These are phyloP conservation scores for Amesomyces nigricolor DNA, from an alignment of 2,329 filamentous ascomycete species.

Conservation along the genomic window DNA sequence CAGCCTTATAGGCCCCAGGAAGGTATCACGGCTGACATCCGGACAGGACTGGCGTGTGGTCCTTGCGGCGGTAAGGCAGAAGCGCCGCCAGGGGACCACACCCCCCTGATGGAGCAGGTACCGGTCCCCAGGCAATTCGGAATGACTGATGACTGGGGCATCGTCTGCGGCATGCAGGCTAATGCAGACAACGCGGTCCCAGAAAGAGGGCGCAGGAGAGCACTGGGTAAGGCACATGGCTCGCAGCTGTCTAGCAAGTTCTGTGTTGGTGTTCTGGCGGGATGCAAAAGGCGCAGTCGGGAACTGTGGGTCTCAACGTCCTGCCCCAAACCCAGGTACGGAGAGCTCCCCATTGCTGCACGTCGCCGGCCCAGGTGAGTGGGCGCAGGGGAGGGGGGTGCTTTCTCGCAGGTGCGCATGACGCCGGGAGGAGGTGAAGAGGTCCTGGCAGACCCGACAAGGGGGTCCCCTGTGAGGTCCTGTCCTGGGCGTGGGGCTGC, in stretches of 20 bases:
- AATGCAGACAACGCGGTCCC: constrained; percentile 23
- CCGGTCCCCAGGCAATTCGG: constrained; percentile 10
- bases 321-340: constrained; percentile 20
- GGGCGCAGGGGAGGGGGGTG: constrained; percentile 1
- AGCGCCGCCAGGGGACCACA: constrained; percentile 21
- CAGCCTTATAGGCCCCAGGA: constrained; percentile 48
- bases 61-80: constrained; percentile 26
- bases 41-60: constrained; percentile 26
- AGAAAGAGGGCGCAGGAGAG: constrained; percentile 25
- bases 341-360: constrained; percentile 6
- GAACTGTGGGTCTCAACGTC: constrained; percentile 10
- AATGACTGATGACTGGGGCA: constrained; percentile 21
- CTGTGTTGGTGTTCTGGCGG: constrained; percentile 17
- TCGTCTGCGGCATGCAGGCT: constrained; percentile 24
- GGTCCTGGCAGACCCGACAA: constrained; percentile 10
- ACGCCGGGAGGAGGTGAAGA: constrained; percentile 5
- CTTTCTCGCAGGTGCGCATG: constrained; percentile 19
- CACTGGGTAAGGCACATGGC: constrained; percentile 2
- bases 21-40: constrained; percentile 24
- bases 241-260: constrained; percentile 5
- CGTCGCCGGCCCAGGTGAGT: not conserved
- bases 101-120: constrained; percentile 11
- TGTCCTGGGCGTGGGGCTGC: not conserved
- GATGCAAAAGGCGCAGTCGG: constrained; percentile 22
- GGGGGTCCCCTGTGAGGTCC: constrained; percentile 4